These are phyloP conservation scores for Aspergillus sp. DNA, from an alignment of 2,329 filamentous ascomycete genomes.

Conservation along the genomic window DNA sequence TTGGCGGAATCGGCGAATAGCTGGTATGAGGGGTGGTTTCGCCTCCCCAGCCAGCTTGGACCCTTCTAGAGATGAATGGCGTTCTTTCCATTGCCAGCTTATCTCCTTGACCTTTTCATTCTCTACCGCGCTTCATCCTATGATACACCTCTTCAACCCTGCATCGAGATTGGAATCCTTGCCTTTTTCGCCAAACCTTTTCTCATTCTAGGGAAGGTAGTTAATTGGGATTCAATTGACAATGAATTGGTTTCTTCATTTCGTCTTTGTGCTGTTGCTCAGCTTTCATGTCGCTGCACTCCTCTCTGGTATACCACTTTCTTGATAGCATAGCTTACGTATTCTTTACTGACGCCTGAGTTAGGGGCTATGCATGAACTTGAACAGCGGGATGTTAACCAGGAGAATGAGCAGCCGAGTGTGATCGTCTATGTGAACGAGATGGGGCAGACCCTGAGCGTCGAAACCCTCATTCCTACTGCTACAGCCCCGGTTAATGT, in stretches of 20 bases:
- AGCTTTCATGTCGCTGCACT: slow-evolving; percentile 21
- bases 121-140: neutral
- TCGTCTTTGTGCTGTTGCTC: slow-evolving; percentile 21
- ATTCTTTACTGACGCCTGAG: slow-evolving; percentile 12
- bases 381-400: slow-evolving; percentile 38
- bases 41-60: neutral
- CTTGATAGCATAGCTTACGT: neutral
- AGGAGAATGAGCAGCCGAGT: slow-evolving; percentile 42
- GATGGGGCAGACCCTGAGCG: slow-evolving; percentile 52
- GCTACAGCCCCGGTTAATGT: slow-evolving; percentile 9
- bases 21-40: neutral
- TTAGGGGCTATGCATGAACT: neutral
- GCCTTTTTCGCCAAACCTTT: neutral
- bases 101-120: neutral
- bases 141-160: neutral
- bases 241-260: slow-evolving; percentile 20
- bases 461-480: slow-evolving; percentile 29
- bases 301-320: slow-evolving; percentile 21
- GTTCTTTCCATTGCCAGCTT: neutral
- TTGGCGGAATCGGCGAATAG: neutral
- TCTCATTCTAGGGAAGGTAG: neutral
- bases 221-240: neutral
- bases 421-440: slow-evolving; percentile 62
- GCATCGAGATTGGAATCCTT: neutral
- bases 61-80: neutral